phyloP scores from a whole-genome alignment of 306 rosid genomes.

The Rosa multiflora region DNA sequence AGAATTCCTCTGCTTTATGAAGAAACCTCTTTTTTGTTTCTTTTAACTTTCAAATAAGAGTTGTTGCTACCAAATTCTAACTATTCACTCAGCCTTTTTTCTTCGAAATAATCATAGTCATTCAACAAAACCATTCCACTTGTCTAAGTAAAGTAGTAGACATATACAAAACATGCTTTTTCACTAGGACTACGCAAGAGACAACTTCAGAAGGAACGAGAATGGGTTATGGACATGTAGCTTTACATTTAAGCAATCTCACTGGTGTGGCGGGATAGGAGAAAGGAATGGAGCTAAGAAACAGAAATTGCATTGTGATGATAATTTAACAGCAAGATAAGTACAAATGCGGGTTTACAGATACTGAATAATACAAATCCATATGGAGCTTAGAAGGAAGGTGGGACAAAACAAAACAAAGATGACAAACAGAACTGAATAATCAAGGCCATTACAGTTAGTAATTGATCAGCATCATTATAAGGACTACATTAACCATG shows the following conservation, averaged over 20 bases:
- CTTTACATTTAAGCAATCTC: neutral
- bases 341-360: neutral
- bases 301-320: neutral
- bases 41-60: no score
- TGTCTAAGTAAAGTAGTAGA: neutral
- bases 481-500: neutral
- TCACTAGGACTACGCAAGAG: neutral
- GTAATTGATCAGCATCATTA: neutral
- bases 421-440: neutral
- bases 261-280: neutral
- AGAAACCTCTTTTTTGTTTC: neutral
- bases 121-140: neutral
- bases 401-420: neutral
- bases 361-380: no score
- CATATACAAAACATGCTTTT: neutral
- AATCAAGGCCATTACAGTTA: neutral
- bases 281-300: neutral
- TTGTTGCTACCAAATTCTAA: neutral
- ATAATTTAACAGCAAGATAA: neutral
- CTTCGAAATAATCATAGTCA: neutral
- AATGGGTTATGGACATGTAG: neutral
- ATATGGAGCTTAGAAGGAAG: no score
- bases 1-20: neutral
- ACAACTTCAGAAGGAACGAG: neutral
- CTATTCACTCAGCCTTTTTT: neutral